These are phyloP conservation scores for Paramyrothecium sp. DNA, from an alignment of 2,329 filamentous ascomycete species.

Conservation along the genomic window DNA sequence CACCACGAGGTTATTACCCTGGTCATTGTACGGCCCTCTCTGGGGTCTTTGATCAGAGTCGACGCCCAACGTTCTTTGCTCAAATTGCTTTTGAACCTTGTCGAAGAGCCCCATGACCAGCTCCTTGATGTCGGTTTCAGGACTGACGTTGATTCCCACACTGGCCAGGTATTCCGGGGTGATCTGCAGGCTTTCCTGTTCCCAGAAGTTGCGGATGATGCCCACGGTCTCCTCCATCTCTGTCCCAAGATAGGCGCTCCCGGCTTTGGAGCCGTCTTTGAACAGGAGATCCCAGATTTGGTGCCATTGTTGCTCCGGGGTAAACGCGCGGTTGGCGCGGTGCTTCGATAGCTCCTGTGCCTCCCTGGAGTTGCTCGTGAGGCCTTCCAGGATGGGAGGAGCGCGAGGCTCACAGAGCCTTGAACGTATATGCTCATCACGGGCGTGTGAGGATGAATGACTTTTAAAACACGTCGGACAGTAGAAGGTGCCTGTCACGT, in stretches of 20 bases:
- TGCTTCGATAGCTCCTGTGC: constrained; percentile 7
- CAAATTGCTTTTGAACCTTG: no score
- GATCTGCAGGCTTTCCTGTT: background rate
- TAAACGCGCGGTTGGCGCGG: constrained; percentile 4
- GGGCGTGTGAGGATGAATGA: background rate
- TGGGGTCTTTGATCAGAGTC: no score
- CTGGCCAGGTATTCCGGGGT: background rate
- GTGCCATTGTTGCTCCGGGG: constrained; percentile 10
- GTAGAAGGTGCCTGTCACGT: constrained; percentile 6
- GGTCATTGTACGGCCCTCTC: no score
- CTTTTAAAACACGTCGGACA: constrained; percentile 8
- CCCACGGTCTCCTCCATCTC: constrained; percentile 8
- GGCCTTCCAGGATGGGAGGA: background rate
- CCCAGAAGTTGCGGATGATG: constrained; percentile 10
- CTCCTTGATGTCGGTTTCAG: background rate
- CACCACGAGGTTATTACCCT: no score
- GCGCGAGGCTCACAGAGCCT: background rate
- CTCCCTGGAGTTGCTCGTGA: constrained; percentile 6
- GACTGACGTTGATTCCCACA: background rate
- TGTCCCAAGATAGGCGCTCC: constrained; percentile 7
- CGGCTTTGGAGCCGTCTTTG: background rate
- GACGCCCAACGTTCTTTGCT: no score
- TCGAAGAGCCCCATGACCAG: background rate
- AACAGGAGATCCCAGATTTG: constrained; percentile 15
- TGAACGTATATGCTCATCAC: constrained; percentile 8